Base-by-base conservation (phyloP, 352 stramenopile species). In the Phytophthora meadii region DNA sequence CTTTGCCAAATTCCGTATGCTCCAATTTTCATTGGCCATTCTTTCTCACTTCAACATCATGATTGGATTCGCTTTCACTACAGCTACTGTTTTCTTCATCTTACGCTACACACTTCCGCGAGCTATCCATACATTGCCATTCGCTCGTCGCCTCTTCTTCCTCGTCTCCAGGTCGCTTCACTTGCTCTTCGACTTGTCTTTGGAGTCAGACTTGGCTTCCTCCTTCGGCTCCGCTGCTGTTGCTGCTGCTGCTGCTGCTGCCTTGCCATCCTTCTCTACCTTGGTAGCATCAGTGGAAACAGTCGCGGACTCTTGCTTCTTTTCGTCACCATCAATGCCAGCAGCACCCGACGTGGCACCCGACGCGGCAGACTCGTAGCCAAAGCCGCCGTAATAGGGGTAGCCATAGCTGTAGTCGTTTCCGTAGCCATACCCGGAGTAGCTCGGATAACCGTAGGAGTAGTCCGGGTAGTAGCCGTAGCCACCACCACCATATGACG, bases 281-380 rank as follows among this genome's bases (percentile, higher is more conserved):
- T 7, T 45, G 10, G 12, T n/a, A 45, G 32, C 19, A 8, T 55
- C 32, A 11, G 19, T 45, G 19, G 32, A 7, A 8, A 22, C 30
- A 44, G 48, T 54, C 2, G 17, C 32, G 45, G 32, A 46, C 49
- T 46, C 49, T 7, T 44, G 44, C 49, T 56, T n/a, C 5, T 22
- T 22, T 22, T 22, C 22, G 27, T 5, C 7, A 15, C 49, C 46
- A 40, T 8, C 28, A 27, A 28, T 32, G 25, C 3, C 32, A 41
- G 5, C 24, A 45, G 15, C 30, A 54, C 28, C 36, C 24, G 51
- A 50, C n/a, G 9, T 14, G 27, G 4, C 1, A 30, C 27, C 37
- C 14, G 14, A 42, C 10, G 37, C 3, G 7, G 37, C 15, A 17
- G 37, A 42, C 2, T 42, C 37, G 37, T 42, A 42, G 37, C 37